Base-by-base conservation (phyloP, 306 rosid species). In the Prunus salicina region DNA sequence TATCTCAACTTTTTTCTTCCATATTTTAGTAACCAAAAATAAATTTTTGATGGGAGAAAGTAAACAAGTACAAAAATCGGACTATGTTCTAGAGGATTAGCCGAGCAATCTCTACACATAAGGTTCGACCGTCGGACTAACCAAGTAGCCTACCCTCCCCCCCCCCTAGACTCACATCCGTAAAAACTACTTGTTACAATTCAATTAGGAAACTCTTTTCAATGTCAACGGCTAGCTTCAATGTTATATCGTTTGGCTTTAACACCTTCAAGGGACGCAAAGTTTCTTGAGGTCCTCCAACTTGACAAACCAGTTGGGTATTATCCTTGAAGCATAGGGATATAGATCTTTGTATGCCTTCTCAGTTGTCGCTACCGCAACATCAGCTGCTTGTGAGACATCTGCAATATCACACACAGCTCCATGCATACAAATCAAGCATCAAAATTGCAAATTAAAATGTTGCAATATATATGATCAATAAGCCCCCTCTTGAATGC, bases 281-380 rank as follows among this genome's bases (percentile, higher is more conserved):
- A 63, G 71, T 41, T n/a, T 68, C 38, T 38, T 45, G 12, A 73
- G 14, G 65, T 68, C 73, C 41, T 78, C 75, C 34, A 3, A n/a
- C 34, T 63, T 78, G 58, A 75, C 69, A 34, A 15, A 78, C 80
- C 80, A 78, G 34, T 43, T 64, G 13, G 86, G 86, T 43, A 69
- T 78, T 8, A 82, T 56, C 71, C 19, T 30, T 22, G 77, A 69
- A 69, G 77, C 74, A 69, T 69, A 22, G 13, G 74, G 70, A 50
- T 74, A 74, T 1, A 82, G 30, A 45, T 82, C 78, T 52, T 18
- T 74, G 77, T 78, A 82, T 32, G 80, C 19, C 64, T 64, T 64
- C 38, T 43, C 74, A 1, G 73, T 11, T 10, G 86, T 74, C 46
- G 16, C 53, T 14, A 65, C 81, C 25, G 79, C 51, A 30, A 78